phyloP scores from a whole-genome alignment of 1,284 basidiomycete species.

The Trametes sp. region DNA sequence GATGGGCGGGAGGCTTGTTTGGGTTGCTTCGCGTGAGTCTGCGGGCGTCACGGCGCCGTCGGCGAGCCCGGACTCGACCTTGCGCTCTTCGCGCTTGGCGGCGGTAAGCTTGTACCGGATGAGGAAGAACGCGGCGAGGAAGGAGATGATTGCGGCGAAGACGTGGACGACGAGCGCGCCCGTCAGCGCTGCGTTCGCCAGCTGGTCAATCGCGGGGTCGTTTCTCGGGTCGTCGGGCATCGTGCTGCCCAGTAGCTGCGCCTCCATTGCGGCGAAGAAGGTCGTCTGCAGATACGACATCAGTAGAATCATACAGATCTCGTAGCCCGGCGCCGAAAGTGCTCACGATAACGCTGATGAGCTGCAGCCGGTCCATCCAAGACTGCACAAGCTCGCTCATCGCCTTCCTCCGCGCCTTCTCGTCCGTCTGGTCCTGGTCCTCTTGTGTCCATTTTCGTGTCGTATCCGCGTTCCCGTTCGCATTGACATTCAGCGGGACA shows the following conservation, averaged over 20 bases:
- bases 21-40: background rate
- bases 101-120: constrained; percentile 61
- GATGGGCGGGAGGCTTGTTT: constrained; percentile 6
- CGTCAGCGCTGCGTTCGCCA: constrained; percentile 55
- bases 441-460: constrained; percentile 46
- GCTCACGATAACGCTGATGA: constrained; percentile 66
- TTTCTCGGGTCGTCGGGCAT: constrained; percentile 36
- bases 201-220: constrained; percentile 38
- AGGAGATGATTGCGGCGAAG: constrained; percentile 66
- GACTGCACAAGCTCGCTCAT: constrained; percentile 59
- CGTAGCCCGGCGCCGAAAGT: constrained; percentile 13
- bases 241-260: constrained; percentile 56
- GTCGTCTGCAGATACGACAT: constrained; percentile 52
- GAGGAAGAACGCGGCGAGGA: constrained; percentile 63
- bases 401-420: constrained; percentile 52
- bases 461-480: background rate
- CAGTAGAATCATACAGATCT: background rate
- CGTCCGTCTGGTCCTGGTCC: constrained; percentile 56
- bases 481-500: background rate
- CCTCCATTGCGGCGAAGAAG: constrained; percentile 67
- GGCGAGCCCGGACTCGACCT: constrained; percentile 26
- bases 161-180: constrained; percentile 62
- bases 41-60: constrained; percentile 10
- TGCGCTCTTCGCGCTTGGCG: constrained; percentile 51
- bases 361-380: constrained; percentile 67